phyloP scores from a whole-genome alignment of 129 eudicot genomes.

The Saposhnikovia divaricata region DNA sequence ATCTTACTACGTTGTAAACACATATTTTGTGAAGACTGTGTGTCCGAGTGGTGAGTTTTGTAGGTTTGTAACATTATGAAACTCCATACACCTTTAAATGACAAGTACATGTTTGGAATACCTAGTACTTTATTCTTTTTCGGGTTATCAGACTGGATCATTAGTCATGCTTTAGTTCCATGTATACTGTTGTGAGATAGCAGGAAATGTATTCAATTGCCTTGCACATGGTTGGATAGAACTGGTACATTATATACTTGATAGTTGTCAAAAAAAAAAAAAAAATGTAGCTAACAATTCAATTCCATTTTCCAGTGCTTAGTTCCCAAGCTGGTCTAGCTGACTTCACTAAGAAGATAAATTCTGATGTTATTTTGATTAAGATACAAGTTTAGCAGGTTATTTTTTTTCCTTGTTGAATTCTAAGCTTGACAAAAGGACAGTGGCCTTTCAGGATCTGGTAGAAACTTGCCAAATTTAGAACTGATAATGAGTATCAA shows the following conservation, averaged over 20 bases:
- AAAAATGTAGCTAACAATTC: neutral
- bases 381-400: no score
- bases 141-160: neutral
- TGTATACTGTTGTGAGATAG: neutral
- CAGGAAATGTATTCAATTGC: neutral
- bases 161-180: neutral
- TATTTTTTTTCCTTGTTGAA: no score
- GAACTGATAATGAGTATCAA: neutral
- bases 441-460: neutral
- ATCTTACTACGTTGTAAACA: slow-evolving; percentile 4
- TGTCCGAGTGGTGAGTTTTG: slow-evolving; percentile 5
- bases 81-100: neutral
- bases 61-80: no score
- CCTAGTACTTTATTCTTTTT: neutral
- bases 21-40: slow-evolving; percentile 10
- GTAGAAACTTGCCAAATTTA: neutral
- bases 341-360: no score
- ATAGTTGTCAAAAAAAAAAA: neutral
- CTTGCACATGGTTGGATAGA: neutral
- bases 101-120: neutral
- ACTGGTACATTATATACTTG: neutral
- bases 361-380: no score
- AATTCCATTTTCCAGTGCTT: no score
- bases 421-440: neutral
- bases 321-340: neutral